Evolutionary conservation across 768 basidiomycete genomes (phyloP).

Genomic region (Panaeolus papilionaceus): DNA sequence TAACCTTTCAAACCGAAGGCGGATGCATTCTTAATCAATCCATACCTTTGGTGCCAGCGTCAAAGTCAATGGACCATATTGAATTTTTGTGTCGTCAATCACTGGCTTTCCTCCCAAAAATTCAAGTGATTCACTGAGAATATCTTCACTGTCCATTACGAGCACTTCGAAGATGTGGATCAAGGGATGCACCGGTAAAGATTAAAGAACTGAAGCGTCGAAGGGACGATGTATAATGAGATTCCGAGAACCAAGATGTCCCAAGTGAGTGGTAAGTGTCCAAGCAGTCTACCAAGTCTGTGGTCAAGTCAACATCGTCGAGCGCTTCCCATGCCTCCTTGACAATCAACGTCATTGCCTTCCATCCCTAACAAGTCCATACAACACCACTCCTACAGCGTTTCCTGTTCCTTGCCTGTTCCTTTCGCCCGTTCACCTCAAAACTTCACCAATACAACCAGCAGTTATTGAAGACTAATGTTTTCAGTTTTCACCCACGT

Average conservation of each 20-base stretch:
- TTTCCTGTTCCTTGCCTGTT: neutral
- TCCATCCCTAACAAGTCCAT: neutral
- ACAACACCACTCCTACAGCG: neutral
- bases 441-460: neutral
- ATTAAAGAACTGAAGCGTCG: neutral
- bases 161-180: too few relatives aligned
- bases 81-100: slow-evolving; percentile 49
- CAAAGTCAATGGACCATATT: slow-evolving; percentile 59
- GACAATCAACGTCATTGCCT: neutral
- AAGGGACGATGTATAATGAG: neutral
- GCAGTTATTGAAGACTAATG: neutral
- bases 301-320: neutral
- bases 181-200: neutral
- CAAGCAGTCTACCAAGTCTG: neutral
- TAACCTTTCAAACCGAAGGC: slow-evolving; percentile 1
- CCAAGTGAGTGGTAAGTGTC: slow-evolving; percentile 7
- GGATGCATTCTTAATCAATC: slow-evolving; percentile 11
- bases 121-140: slow-evolving; percentile 56
- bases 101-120: slow-evolving; percentile 55
- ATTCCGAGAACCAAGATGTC: neutral
- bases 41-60: slow-evolving; percentile 66
- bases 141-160: slow-evolving; percentile 48
- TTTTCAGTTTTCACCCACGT: neutral
- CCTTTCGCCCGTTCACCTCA: neutral
- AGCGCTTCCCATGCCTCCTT: neutral